Evolutionary conservation across 1,139 yeast species (phyloP).

Genomic region (Pichia sp.): DNA sequence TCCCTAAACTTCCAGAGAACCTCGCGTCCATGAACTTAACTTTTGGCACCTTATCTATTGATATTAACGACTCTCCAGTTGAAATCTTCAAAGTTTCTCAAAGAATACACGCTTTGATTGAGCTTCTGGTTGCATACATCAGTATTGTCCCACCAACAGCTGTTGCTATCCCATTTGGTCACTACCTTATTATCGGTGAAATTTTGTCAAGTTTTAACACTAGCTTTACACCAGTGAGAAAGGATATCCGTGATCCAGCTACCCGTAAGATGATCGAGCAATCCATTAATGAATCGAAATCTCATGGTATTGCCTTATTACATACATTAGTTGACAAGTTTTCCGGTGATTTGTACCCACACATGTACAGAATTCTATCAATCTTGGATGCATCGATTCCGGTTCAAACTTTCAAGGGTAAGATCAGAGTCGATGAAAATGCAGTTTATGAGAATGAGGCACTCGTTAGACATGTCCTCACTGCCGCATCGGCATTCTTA

Average conservation of each 20-base stretch:
- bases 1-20: constrained; percentile 21
- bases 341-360: constrained; percentile 43
- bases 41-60: constrained; percentile 47
- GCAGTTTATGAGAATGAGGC: constrained; percentile 31
- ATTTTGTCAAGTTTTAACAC: constrained; percentile 46
- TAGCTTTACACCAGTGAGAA: constrained; percentile 46
- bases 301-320: constrained; percentile 38
- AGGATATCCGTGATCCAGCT: constrained; percentile 47
- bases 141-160: constrained; percentile 39
- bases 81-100: constrained; percentile 44
- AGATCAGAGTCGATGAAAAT: constrained; percentile 31
- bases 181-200: constrained; percentile 42
- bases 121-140: constrained; percentile 36
- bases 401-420: constrained; percentile 22
- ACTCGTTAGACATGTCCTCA: constrained; percentile 29
- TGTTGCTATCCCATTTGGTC: constrained; percentile 50
- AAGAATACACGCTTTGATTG: constrained; percentile 40
- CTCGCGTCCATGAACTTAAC: constrained; percentile 18
- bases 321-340: constrained; percentile 32
- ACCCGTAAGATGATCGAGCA: constrained; percentile 34
- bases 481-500: constrained; percentile 29
- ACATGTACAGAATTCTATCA: constrained; percentile 40
- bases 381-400: constrained; percentile 51
- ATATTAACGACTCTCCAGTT: constrained; percentile 43
- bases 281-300: constrained; percentile 40